Conservation (phyloP, 192 early-diverging fungal species). For the Dimargaris cristalligena region DNA sequence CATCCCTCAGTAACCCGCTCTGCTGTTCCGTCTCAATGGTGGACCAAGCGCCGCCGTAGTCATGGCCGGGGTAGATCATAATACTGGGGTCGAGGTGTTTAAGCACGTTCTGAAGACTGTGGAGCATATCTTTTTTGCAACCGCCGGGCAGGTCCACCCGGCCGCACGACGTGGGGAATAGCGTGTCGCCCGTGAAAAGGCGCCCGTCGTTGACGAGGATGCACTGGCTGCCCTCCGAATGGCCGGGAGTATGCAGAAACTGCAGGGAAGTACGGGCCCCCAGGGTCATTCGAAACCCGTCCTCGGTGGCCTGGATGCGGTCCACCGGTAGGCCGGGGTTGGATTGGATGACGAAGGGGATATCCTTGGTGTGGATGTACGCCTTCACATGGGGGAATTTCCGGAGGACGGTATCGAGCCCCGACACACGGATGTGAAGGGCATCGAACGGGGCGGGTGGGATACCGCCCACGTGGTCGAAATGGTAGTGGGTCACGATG, state of each 20-base stretch:
- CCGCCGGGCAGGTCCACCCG: slow-evolving; percentile 73
- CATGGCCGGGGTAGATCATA: slow-evolving; percentile 80
- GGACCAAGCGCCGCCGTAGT: slow-evolving; percentile 70
- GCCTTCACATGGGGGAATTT: slow-evolving; percentile 53
- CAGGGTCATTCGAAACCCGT: slow-evolving; percentile 33
- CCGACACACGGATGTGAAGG: slow-evolving; percentile 60
- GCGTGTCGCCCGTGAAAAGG: slow-evolving; percentile 74
- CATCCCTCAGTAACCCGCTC: slow-evolving; percentile 13
- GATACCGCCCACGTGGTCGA: slow-evolving; percentile 74
- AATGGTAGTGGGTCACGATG: slow-evolving; percentile 67
- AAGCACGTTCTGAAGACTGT: slow-evolving; percentile 49
- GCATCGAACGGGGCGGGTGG: slow-evolving; percentile 75
- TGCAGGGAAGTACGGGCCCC: slow-evolving; percentile 33
- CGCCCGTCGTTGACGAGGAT: slow-evolving; percentile 55
- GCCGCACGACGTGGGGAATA: slow-evolving; percentile 65
- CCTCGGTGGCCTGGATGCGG: slow-evolving; percentile 40
- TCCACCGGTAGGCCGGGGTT: slow-evolving; percentile 44
- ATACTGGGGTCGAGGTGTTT: slow-evolving; percentile 36
- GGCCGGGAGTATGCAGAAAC: slow-evolving; percentile 87
- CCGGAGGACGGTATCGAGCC: slow-evolving; percentile 55
- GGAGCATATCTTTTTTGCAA: slow-evolving; percentile 38
- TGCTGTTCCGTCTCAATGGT: slow-evolving; percentile 48
- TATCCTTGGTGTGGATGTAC: slow-evolving; percentile 59
- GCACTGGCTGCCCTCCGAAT: slow-evolving; percentile 76
- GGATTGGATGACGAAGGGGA: slow-evolving; percentile 40